Percentiles rank a stretch among this genome's conserved stretches.
Evolutionary conservation across 2,329 filamentous ascomycete species (phyloP).

Genomic region (Trichoderma polysporum): DNA sequence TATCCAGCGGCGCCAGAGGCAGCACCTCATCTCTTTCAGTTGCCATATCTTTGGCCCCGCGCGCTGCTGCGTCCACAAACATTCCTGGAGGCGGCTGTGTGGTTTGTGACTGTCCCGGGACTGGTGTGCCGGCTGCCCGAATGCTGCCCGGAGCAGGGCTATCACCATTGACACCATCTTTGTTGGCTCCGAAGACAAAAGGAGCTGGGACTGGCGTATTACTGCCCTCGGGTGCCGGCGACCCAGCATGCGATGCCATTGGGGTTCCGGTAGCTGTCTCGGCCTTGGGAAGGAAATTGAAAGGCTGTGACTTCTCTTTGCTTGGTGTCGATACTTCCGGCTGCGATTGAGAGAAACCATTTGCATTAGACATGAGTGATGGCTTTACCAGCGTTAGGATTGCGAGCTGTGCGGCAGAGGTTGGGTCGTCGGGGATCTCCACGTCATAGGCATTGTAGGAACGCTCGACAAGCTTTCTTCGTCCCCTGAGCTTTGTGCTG

Average conservation of each 20-base stretch:
- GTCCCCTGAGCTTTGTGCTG: constrained; percentile 71
- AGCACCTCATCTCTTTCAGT: constrained; percentile 76
- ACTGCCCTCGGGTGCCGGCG: constrained; percentile 76
- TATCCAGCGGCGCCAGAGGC: constrained; percentile 79
- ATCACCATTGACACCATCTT: constrained; percentile 46
- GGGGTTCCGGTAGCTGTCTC: constrained; percentile 75
- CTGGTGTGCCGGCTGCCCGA: constrained; percentile 50
- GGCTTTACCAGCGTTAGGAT: constrained; percentile 61
- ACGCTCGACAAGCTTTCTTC: constrained; percentile 77
- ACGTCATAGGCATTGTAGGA: constrained; percentile 94
- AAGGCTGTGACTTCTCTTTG: constrained; percentile 64
- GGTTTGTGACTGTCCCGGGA: constrained; percentile 35
- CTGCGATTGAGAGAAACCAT: constrained; percentile 45
- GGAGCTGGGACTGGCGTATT: constrained; percentile 64
- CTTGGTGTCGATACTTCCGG: constrained; percentile 56
- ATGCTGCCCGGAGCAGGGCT: constrained; percentile 55
- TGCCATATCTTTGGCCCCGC: constrained; percentile 55
- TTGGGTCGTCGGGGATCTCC: constrained; percentile 81
- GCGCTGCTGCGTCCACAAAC: constrained; percentile 52
- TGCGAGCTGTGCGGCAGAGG: constrained; percentile 77
- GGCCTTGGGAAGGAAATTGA: constrained; percentile 66
- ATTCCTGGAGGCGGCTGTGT: constrained; percentile 44
- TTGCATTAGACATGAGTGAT: constrained; percentile 49
- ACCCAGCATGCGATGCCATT: constrained; percentile 80
- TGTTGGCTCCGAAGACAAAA: constrained; percentile 54